Base-by-base conservation (phyloP, 148 eudicot genomes). In the Selenicereus undatus region DNA sequence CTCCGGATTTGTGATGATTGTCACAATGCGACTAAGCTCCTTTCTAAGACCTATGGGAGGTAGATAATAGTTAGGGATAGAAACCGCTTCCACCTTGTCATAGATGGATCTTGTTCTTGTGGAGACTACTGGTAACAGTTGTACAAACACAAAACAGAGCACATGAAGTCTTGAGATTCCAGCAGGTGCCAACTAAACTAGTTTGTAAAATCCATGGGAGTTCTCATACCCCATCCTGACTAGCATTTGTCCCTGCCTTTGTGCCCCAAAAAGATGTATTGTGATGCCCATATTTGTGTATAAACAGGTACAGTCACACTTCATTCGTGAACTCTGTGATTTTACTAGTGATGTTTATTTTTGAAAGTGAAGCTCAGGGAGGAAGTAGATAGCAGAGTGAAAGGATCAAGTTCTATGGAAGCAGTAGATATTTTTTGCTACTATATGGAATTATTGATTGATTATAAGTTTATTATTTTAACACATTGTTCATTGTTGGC, bases 41-140 rank as follows among this genome's bases (percentile, higher is more conserved):
- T 84, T 12, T 87, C 87, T 22, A 80, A 82, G 76, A 87, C 82
- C 36, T 87, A 82, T 75, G 56, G 30, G 60, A 82, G 87, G 75
- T 77, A 36, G 27, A 82, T 84, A 17, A 78, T 70, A 21, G 84
- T 84, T 68, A 80, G 89, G 43, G 89, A 86, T 54, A 79, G 83
- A 54, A 87, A 79, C 22, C 86, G 86, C n/a, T 87, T 84, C 82
- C 87, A 87, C 79, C 87, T 69, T 80, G 84, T 84, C 62, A 74
- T 68, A 65, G 74, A 80, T 10, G 87, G 87, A 32, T 74, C 74
- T 13, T 87, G 89, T 80, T 87, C 87, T 74, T 87, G 85, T 78
- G 82, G 82, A 22, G 87, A 87, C 76, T 80, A 80, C 39, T 87
- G 87, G 89, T 85, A 75, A 45, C 10, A 69, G 18, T 74, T 80